Evolutionary conservation across 75 land plant genomes (phyloP).

Genomic region (Sequoia sempervirens): DNA sequence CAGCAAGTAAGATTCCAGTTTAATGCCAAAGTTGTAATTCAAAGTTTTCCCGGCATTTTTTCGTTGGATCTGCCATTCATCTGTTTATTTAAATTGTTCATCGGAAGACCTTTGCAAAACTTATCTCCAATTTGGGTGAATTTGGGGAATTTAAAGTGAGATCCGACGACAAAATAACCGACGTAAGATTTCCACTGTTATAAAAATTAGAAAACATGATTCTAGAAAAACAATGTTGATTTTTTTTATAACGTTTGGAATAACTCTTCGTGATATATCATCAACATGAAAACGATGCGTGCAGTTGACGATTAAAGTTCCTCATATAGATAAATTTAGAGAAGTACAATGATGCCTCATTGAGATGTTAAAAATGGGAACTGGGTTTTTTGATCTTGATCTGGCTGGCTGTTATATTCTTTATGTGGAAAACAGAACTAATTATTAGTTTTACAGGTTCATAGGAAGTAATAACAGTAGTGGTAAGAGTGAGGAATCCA

Average conservation of each 20-base stretch:
- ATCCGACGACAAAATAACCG: neutral
- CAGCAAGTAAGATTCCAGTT: slow-evolving; percentile 47
- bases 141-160: slow-evolving; percentile 4
- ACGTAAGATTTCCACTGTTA: neutral
- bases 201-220: too few species aligned
- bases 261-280: too few species aligned
- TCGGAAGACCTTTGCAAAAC: neutral
- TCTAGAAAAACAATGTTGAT: too few species aligned
- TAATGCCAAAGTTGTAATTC: neutral
- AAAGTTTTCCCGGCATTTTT: neutral
- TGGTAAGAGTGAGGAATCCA: neutral
- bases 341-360: too few species aligned
- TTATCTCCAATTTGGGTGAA: neutral
- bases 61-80: neutral
- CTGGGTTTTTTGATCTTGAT: neutral
- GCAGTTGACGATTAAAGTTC: too few species aligned
- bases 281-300: too few species aligned
- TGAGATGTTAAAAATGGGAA: too few species aligned
- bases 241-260: too few species aligned
- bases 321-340: too few species aligned
- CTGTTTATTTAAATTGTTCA: neutral
- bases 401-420: neutral
- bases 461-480: neutral
- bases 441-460: neutral
- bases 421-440: neutral